Conservation (phyloP, 2,329 filamentous ascomycete genomes). For the Penicillium occitanis region DNA sequence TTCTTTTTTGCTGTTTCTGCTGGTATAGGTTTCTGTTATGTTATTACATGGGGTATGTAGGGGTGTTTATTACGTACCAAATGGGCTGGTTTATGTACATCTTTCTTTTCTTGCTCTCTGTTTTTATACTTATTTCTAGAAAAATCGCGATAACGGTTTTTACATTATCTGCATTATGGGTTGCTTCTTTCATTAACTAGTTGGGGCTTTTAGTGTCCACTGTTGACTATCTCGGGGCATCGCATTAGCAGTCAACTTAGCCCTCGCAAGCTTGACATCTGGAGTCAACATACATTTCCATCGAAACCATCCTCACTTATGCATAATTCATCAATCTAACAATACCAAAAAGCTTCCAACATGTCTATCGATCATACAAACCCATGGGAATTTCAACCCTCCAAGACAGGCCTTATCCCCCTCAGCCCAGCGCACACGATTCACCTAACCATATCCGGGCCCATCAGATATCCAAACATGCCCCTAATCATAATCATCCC, state of each 20-base stretch:
- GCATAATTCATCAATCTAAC: not conserved
- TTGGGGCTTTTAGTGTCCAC: not conserved
- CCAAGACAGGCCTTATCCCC: conserved; percentile 23
- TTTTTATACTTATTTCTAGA: not conserved
- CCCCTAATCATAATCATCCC: conserved; percentile 28
- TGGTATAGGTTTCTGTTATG: conserved; percentile 1
- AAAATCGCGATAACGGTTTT: not conserved
- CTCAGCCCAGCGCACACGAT: conserved; percentile 26
- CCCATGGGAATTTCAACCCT: conserved; percentile 14
- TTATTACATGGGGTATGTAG: conserved; percentile 4
- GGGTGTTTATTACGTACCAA: conserved; percentile 4
- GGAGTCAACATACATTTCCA: not conserved
- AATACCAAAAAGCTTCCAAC: not conserved
- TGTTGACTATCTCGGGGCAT: not conserved
- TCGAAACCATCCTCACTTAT: not conserved
- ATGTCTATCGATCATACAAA: not conserved
- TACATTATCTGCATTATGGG: not conserved
- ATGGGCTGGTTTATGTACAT: conserved; percentile 5
- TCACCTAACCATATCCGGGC: conserved; percentile 26
- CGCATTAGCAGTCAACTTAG: not conserved
- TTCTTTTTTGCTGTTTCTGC: not conserved
- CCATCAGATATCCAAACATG: conserved; percentile 24
- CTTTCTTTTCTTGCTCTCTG: not conserved
- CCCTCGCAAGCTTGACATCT: not conserved
- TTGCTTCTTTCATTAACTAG: not conserved